Conservation (phyloP, 495 filamentous ascomycete species). For the Pseudomonodictys pantanalensis region DNA sequence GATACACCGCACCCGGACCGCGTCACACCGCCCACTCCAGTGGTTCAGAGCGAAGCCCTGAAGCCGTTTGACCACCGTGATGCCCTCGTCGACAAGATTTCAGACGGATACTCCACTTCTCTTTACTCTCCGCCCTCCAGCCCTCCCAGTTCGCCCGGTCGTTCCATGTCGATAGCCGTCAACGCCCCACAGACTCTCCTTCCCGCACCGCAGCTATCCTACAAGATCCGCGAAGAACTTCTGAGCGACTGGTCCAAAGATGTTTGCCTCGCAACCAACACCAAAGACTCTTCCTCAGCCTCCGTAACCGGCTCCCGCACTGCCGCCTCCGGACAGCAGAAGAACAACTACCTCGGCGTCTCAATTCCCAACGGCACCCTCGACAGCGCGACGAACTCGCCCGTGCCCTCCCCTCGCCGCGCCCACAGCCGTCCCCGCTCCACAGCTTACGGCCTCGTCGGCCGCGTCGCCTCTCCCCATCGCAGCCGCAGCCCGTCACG, state of each 20-base stretch:
- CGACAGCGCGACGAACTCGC: constrained; percentile 18
- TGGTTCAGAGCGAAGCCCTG: constrained; percentile 57
- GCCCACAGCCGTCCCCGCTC: constrained; percentile 29
- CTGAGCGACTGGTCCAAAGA: constrained; percentile 77
- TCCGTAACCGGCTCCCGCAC: constrained; percentile 49
- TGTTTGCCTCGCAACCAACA: constrained; percentile 56
- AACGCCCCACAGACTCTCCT: constrained; percentile 36
- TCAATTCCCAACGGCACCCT: constrained; percentile 28
- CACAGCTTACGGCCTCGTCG: constrained; percentile 32
- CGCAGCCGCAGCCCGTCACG: constrained; percentile 50
- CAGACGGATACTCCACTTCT: constrained; percentile 60
- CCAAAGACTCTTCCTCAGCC: constrained; percentile 30
- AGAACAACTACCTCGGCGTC: constrained; percentile 31
- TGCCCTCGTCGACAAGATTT: constrained; percentile 68
- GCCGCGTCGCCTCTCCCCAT: constrained; percentile 21
- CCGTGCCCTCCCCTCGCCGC: constrained; percentile 13
- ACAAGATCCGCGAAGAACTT: constrained; percentile 65
- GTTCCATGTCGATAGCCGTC: constrained; percentile 60
- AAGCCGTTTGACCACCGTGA: constrained; percentile 64
- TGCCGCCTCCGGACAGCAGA: constrained; percentile 12
- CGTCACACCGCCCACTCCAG: constrained; percentile 47
- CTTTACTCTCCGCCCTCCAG: constrained; percentile 61
- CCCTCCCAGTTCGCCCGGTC: constrained; percentile 68
- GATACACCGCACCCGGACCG: constrained; percentile 33
- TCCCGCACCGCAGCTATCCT: constrained; percentile 41